phyloP scores from a whole-genome alignment of 1,139 yeast species.

The Protomyces gravidus region DNA sequence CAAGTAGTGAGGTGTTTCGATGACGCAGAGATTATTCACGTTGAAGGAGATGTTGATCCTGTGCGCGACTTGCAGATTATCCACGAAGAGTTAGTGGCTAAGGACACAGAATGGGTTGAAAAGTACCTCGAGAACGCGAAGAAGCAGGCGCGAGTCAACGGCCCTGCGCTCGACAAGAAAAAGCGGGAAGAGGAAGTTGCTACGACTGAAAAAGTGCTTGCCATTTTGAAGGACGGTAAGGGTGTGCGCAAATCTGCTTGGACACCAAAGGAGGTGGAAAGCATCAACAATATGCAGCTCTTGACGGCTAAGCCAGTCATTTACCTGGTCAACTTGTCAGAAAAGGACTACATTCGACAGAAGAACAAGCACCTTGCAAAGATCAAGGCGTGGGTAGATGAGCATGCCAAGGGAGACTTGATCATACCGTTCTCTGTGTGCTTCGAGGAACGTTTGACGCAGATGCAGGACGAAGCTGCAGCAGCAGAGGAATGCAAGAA shows the following conservation, averaged over 20 bases:
- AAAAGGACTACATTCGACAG: conserved; percentile 91
- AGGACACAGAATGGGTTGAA: conserved; percentile 91
- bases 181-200: conserved; percentile 88
- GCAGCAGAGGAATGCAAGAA: conserved; percentile 84
- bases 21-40: conserved; percentile 95
- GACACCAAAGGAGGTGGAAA: conserved; percentile 85
- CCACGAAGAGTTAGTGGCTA: conserved; percentile 84
- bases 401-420: conserved; percentile 86
- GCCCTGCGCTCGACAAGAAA: conserved; percentile 91
- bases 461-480: conserved; percentile 85
- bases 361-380: conserved; percentile 89
- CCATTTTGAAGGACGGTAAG: conserved; percentile 65
- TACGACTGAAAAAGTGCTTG: conserved; percentile 70
- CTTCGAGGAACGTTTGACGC: conserved; percentile 87
- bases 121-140: conserved; percentile 84
- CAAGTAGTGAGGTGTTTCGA: conserved; percentile 98
- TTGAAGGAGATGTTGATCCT: conserved; percentile 97
- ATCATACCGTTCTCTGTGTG: conserved; percentile 92
- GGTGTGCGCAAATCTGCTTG: conserved; percentile 85
- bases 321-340: conserved; percentile 88
- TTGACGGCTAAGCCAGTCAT: conserved; percentile 94
- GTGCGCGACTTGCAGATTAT: conserved; percentile 91
- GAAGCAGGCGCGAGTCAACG: conserved; percentile 87
- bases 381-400: conserved; percentile 97
- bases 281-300: conserved; percentile 73